A percentile compares a stretch with the other conserved stretches of the same genome.
Evolutionary conservation across 805 yeast species (phyloP).

Genomic region (Ogataea trehaloabstinens): DNA sequence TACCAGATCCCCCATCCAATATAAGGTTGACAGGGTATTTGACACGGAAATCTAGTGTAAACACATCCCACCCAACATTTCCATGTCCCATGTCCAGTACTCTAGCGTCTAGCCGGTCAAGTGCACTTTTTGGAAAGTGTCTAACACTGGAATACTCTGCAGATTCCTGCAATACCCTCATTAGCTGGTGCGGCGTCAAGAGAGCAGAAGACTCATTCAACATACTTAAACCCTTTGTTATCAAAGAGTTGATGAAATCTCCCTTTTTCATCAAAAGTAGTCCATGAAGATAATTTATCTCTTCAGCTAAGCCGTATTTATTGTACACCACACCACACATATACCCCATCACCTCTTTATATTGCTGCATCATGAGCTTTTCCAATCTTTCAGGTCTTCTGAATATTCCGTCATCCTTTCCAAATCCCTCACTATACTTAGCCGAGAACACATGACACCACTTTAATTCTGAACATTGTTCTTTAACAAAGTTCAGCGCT

Average conservation of each 20-base stretch:
- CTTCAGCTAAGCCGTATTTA: constrained; percentile 48
- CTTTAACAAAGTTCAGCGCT: constrained; percentile 59
- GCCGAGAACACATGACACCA: constrained; percentile 42
- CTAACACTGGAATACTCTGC: constrained; percentile 52
- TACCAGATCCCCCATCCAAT: constrained; percentile 44
- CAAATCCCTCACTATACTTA: constrained; percentile 7
- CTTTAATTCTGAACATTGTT: constrained; percentile 61
- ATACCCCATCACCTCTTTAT: constrained; percentile 51
- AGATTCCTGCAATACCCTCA: constrained; percentile 63
- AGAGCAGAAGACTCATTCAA: constrained; percentile 62
- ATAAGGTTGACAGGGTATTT: constrained; percentile 52
- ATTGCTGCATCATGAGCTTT: constrained; percentile 40
- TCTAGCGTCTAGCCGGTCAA: constrained; percentile 74
- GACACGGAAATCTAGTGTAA: constrained; percentile 74
- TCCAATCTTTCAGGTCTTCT: constrained; percentile 30
- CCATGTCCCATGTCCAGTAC: constrained; percentile 72
- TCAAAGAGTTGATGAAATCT: constrained; percentile 74
- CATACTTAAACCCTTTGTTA: constrained; percentile 50
- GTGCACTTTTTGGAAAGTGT: constrained; percentile 36
- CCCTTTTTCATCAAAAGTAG: constrained; percentile 71
- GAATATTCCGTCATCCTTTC: constrained; percentile 30
- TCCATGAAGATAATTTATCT: constrained; percentile 60
- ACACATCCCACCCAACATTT: constrained; percentile 85
- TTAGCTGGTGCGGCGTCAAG: constrained; percentile 63
- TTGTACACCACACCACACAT: constrained; percentile 49